A percentile compares a stretch with the other conserved stretches of the same genome.
Evolutionary conservation across 169 alveolate genomes (phyloP).

Genomic region (Babesia gibsoni): DNA sequence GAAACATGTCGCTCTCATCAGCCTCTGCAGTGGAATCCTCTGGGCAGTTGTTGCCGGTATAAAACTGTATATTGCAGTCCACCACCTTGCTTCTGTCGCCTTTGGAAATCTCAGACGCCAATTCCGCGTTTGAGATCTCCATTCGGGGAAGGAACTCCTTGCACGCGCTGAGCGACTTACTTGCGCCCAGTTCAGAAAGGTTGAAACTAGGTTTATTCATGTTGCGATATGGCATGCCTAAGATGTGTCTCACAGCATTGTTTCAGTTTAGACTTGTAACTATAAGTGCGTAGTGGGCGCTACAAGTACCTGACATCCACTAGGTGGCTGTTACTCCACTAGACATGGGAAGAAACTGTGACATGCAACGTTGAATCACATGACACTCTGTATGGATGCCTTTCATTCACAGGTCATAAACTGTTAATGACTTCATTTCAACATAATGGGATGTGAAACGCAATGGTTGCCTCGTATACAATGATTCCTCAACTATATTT

Average conservation of each 20-base stretch:
- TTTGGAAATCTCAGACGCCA: neutral
- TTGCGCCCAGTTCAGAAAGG: conserved; percentile 5
- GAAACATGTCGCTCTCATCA: conserved; percentile 2
- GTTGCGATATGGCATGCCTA: neutral
- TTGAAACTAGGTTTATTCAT: conserved; percentile 48
- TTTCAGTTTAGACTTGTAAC: too few species aligned
- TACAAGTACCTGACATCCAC: too few species aligned
- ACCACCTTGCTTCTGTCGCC: conserved; percentile 11
- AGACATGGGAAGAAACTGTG: too few species aligned
- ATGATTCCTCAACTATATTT: too few species aligned
- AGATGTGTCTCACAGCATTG: neutral
- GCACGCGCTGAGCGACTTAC: conserved; percentile 7
- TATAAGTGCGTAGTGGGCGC: too few species aligned
- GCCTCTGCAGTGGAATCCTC: neutral
- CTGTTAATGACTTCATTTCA: too few species aligned
- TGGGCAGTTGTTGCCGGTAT: conserved; percentile 14
- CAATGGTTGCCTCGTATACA: too few species aligned
- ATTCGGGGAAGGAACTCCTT: conserved; percentile 38
- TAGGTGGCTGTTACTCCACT: too few species aligned
- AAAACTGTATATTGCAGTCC: conserved; percentile 23
- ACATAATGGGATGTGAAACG: too few species aligned
- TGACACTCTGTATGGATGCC: too few species aligned
- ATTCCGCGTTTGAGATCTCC: conserved; percentile 15
- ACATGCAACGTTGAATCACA: too few species aligned
- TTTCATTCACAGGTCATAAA: too few species aligned